Evolutionary conservation across 1,139 yeast species (phyloP), one percentile per base, ranked within the genome.

Genomic region (Geotrichum candidum): DNA sequence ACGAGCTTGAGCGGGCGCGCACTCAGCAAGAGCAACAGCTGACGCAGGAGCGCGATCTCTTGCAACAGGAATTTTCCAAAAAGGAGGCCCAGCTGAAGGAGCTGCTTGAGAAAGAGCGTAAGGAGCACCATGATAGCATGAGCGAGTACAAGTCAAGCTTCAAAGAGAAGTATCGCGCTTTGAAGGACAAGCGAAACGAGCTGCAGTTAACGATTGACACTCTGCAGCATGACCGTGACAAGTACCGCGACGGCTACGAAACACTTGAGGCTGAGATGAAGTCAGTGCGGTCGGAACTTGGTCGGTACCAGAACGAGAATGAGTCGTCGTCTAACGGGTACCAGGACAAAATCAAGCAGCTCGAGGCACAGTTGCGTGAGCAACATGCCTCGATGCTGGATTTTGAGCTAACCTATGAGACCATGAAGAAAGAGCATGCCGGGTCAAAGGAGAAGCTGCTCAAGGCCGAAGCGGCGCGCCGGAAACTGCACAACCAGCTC

Each of bases 401-500:
- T 65, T 70, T 9, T 64, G 67, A 53, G 57, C 57, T 35, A 66
- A 66, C 54, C 56, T 67, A 15, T 64, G 65, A 29, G 51, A 58
- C 35, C 66, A 71, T 6, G 54, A 66, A n/a, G 62, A 62, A 48
- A 13, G 68, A 67, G 25, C 58, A 69, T 4, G 68, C 68, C 15
- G 60, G 60, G 11, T 66, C 68, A 3, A 74, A 74, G 46, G 72
- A 73, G 38, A 55, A 73, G 56, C 69, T 81, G 29, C 65, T 76
- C 1, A 72, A 72, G 46, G 87, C 83, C 63, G 87, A 85, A 64
- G 70, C 77, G 0, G 68, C 74, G 48, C 78, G 97, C 66, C 77
- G 97, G n/a, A 72, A 76, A 22, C 74, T 90, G 1, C 97, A 90
- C 70, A 86, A 89, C 69, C 81, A 78, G 64, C 77, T 92, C 11